phyloP scores from a whole-genome alignment of 1,284 basidiomycete genomes.

The Cryptococcus maquisensis region DNA sequence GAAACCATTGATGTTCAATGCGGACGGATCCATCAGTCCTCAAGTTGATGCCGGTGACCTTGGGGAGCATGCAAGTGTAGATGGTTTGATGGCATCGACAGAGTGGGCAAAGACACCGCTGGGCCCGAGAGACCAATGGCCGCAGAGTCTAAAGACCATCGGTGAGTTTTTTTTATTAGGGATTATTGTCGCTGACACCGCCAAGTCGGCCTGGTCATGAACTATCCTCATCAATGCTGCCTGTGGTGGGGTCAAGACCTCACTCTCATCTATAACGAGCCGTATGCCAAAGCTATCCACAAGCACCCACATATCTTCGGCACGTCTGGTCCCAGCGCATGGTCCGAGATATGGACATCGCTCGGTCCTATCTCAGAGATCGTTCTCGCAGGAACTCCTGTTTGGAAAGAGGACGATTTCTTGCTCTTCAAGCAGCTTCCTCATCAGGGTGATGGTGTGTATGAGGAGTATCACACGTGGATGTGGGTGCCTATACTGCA shows the following conservation, averaged over 20 bases:
- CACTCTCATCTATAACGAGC: conserved; percentile 44
- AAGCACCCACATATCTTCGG: conserved; percentile 45
- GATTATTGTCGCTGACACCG: background rate
- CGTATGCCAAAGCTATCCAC: conserved; percentile 33
- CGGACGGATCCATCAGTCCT: conserved; percentile 23
- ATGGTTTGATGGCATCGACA: conserved; percentile 28
- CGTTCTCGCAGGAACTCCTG: conserved; percentile 37
- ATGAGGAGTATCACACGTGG: conserved; percentile 33
- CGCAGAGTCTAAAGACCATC: conserved; percentile 33
- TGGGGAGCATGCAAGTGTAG: conserved; percentile 21
- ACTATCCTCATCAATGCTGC: conserved; percentile 37
- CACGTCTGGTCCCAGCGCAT: conserved; percentile 35
- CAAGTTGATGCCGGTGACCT: background rate
- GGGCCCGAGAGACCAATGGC: conserved; percentile 36
- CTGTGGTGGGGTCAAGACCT: conserved; percentile 46
- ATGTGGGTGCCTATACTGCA: conserved; percentile 42
- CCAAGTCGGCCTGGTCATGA: conserved; percentile 31
- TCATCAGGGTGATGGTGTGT: conserved; percentile 23
- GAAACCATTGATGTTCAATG: conserved; percentile 23
- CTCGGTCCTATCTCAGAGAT: conserved; percentile 41
- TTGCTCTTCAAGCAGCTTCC: conserved; percentile 32
- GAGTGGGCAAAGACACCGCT: conserved; percentile 44
- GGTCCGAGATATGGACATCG: conserved; percentile 41
- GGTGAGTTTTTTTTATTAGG: conserved; percentile 16
- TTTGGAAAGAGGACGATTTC: conserved; percentile 42